Evolutionary conservation across 495 filamentous ascomycete species (phyloP), one percentile per base, ranked within the genome.

Genomic region (Hypoxylon crocopeplum): DNA sequence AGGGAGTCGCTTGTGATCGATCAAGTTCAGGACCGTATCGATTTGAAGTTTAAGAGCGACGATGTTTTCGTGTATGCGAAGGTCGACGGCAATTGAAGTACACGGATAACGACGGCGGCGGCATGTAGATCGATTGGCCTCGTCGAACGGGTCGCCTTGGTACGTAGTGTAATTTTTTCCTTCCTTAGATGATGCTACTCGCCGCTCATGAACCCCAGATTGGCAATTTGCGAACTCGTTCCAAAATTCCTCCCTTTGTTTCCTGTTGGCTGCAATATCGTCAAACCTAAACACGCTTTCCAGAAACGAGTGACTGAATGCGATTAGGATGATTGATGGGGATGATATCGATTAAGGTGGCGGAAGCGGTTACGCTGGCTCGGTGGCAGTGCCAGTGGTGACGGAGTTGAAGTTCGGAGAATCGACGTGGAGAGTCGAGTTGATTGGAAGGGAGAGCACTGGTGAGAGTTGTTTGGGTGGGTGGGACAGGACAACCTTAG

Each of bases 281-380:
- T 38, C 48, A 3, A 16, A 64, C 60, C 44, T 48, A 27, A 46
- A 16, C 53, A 58, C 60, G 61, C 61, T 64, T 59, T 59, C 61
- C 61, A 64, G 61, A 64, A 64, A 64, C 61, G 61, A 64, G 61
- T 59, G 55, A 64, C 61, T 55, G 25, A 50, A 17, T 36, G 48
- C 44, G 48, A 49, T 42, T n/a, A 33, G 52, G 36, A 53, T 8
- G 32, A 34, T 3, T n/a, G 47, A 48, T 48, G 12, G 33, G 52
- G 36, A 53, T 19, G 34, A 62, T 34, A 48, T 47, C 48, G 33
- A 48, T 44, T 27, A 13, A 50, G 44, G 61, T 55, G 55, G 49
- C 61, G 49, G 49, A 27, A 55, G 50, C 49, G 46, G 39, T 50
- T 59, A 44, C 38, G 59, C 51, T 44, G 55, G 44, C 46, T 13